These are phyloP conservation scores for Xerocomellus dryophilus DNA, from an alignment of 768 basidiomycete genomes.

Conservation along the genomic window DNA sequence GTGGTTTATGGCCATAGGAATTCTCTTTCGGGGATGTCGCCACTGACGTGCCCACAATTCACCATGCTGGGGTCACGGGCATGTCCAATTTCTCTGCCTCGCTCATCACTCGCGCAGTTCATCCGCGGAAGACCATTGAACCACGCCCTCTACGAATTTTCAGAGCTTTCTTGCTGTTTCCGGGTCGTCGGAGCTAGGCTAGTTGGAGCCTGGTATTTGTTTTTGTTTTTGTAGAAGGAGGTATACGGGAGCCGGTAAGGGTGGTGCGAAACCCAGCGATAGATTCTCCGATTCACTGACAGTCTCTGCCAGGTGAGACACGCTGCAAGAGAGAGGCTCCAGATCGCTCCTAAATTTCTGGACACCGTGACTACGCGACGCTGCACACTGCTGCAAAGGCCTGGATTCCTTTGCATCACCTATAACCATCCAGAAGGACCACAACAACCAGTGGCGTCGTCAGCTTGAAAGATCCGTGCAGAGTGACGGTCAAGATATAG, in stretches of 20 bases:
- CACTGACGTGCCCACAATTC: conserved; percentile 4
- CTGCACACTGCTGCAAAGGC: not conserved
- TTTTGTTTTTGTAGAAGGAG: conserved; percentile 16
- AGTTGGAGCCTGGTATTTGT: conserved; percentile 14
- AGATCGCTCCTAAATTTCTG: not conserved
- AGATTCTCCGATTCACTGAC: conserved; percentile 20
- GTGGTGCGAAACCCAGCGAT: conserved; percentile 20
- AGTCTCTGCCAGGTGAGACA: not conserved
- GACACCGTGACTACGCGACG: not conserved
- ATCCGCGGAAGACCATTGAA: conserved; percentile 13
- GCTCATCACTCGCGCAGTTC: conserved; percentile 19
- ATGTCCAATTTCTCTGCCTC: conserved; percentile 20
- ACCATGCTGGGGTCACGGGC: conserved; percentile 17
- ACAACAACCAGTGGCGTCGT: conserved; percentile 1
- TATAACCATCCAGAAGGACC: not conserved
- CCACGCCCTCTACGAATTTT: conserved; percentile 1
- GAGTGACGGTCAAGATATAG: not conserved
- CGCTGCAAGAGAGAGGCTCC: not conserved
- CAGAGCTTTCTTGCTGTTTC: not conserved
- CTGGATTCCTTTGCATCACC: not conserved
- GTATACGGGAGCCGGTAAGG: not conserved
- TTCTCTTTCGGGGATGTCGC: conserved; percentile 13
- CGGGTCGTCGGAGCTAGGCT: not conserved
- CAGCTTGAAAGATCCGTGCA: not conserved
- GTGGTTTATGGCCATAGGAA: conserved; percentile 3